phyloP scores from a whole-genome alignment of 768 basidiomycete genomes.

The Trametes sanguinea region DNA sequence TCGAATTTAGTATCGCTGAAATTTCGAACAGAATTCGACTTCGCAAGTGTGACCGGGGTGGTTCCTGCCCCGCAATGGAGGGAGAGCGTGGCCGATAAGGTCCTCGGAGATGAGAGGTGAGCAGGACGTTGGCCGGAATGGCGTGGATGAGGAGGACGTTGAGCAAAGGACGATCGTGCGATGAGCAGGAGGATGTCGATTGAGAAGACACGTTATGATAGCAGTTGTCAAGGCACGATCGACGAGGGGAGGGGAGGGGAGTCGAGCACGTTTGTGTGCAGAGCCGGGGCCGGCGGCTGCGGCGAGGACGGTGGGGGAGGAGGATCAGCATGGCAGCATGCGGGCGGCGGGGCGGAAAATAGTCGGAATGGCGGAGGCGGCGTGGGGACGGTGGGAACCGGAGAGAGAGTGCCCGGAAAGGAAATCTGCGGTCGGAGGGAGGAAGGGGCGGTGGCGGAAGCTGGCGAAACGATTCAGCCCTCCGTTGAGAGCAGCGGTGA shows the following conservation, averaged over 20 bases:
- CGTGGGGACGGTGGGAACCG: slow-evolving; percentile 12
- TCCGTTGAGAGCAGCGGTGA: slow-evolving; percentile 2
- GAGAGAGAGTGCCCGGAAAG: slow-evolving; percentile 3
- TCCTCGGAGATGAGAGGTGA: slow-evolving; percentile 1
- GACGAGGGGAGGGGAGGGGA: not conserved
- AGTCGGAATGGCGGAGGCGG: slow-evolving; percentile 17
- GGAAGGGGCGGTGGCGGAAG: slow-evolving; percentile 9
- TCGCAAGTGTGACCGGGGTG: not conserved
- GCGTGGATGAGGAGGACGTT: too few relatives aligned
- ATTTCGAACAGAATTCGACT: too few relatives aligned
- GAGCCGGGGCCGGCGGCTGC: not conserved
- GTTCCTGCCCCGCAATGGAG: slow-evolving; percentile 20
- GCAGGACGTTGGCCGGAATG: not conserved
- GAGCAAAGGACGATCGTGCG: not conserved
- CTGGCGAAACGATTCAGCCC: slow-evolving; percentile 24
- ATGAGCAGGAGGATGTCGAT: not conserved
- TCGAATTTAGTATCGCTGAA: too few relatives aligned
- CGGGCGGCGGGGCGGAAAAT: slow-evolving; percentile 20
- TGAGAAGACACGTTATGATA: not conserved
- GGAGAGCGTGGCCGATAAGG: slow-evolving; percentile 2
- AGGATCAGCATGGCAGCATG: slow-evolving; percentile 9
- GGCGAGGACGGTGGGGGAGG: not conserved
- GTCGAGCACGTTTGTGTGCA: slow-evolving; percentile 2
- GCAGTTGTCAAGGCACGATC: not conserved
- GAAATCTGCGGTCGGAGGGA: slow-evolving; percentile 4